Percentiles rank a stretch among this genome's conserved stretches.
These are phyloP conservation scores for Cordyceps tenuipes DNA, from an alignment of 2,329 filamentous ascomycete genomes.

Conservation along the genomic window DNA sequence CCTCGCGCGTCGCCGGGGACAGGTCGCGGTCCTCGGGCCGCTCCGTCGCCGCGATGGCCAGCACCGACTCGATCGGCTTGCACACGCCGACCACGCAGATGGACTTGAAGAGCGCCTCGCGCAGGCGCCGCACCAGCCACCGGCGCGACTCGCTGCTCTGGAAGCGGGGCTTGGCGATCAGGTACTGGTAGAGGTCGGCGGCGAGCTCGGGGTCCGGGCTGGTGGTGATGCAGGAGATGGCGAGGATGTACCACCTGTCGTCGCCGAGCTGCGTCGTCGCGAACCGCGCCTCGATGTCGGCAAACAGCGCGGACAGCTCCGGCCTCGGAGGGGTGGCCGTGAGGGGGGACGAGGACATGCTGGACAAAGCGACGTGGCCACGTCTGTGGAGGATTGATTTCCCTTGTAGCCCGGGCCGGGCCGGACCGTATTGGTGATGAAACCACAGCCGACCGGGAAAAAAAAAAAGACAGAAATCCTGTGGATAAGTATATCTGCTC, in stretches of 20 bases:
- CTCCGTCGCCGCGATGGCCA: constrained; percentile 45
- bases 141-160: constrained; percentile 35
- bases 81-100: constrained; percentile 51
- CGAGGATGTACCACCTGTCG: constrained; percentile 14
- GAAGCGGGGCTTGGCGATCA: constrained; percentile 40
- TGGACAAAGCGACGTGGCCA: neutral
- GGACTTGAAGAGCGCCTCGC: constrained; percentile 53
- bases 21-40: constrained; percentile 48
- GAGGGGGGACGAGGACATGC: neutral
- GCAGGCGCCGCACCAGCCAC: constrained; percentile 39
- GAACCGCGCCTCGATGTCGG: constrained; percentile 7
- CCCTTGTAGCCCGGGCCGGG: no score
- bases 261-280: neutral
- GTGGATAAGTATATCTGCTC: no score
- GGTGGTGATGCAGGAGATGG: constrained; percentile 12
- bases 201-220: constrained; percentile 34
- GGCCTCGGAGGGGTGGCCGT: neutral
- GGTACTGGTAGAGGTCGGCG: constrained; percentile 46
- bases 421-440: neutral
- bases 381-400: neutral
- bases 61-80: constrained; percentile 52
- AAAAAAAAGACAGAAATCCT: no score
- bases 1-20: constrained; percentile 38
- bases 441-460: neutral
- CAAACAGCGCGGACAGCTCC: constrained; percentile 1